Conservation (phyloP, 495 filamentous ascomycete genomes). For the Usnea hakonensis region DNA sequence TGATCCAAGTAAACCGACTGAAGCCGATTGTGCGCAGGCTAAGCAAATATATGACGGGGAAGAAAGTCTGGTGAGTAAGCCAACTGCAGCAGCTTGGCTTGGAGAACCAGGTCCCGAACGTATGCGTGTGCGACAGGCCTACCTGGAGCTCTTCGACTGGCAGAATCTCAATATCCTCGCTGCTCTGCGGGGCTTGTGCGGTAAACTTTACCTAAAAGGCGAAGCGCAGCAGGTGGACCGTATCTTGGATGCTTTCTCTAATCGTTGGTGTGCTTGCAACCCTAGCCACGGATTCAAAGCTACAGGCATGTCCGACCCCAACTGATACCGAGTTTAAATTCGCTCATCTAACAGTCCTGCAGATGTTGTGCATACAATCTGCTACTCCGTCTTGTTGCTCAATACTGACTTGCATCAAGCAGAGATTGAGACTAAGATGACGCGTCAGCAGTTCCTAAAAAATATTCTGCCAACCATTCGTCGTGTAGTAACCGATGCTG, state of each 20-base stretch:
- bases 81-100: constrained; percentile 79
- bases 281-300: constrained; percentile 90
- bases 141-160: constrained; percentile 89
- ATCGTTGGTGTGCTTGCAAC: constrained; percentile 91
- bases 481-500: constrained; percentile 62
- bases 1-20: constrained; percentile 36
- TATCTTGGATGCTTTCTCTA: constrained; percentile 80
- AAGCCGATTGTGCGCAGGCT: constrained; percentile 60
- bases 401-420: constrained; percentile 95
- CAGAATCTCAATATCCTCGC: constrained; percentile 70
- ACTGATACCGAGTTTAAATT: neutral
- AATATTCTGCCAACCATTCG: constrained; percentile 91
- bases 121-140: constrained; percentile 64
- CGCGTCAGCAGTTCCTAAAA: constrained; percentile 82
- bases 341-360: constrained; percentile 4
- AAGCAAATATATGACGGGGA: constrained; percentile 79
- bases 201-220: constrained; percentile 73
- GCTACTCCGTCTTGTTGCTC: constrained; percentile 87
- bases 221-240: constrained; percentile 97
- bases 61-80: constrained; percentile 67
- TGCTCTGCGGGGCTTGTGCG: constrained; percentile 72
- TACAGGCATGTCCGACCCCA: constrained; percentile 49
- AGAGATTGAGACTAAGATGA: constrained; percentile 96
- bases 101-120: constrained; percentile 66
- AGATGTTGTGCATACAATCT: constrained; percentile 97